phyloP scores from a whole-genome alignment of 2,329 filamentous ascomycete species.

The Scorias spongiosa region DNA sequence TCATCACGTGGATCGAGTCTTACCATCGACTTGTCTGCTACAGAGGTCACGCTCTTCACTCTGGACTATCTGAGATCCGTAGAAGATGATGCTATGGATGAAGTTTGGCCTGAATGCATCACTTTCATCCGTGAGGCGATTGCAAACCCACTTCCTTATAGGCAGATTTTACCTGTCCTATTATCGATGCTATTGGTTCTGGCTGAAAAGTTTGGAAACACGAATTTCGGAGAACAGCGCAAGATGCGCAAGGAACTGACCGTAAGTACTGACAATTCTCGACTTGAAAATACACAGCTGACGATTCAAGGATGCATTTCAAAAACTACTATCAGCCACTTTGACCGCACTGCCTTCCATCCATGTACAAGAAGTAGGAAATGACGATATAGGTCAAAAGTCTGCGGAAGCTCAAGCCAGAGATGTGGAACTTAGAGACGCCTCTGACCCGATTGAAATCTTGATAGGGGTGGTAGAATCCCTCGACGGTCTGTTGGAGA shows the following conservation, averaged over 20 bases:
- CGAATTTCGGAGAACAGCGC: slow-evolving; percentile 85
- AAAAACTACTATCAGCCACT: slow-evolving; percentile 76
- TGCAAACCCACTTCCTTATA: slow-evolving; percentile 84
- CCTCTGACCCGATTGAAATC: slow-evolving; percentile 57
- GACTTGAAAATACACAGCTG: slow-evolving; percentile 10
- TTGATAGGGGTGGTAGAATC: slow-evolving; percentile 65
- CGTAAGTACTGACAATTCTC: slow-evolving; percentile 36
- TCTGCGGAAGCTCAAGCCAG: slow-evolving; percentile 14
- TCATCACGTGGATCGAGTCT: slow-evolving; percentile 70
- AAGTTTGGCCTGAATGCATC: slow-evolving; percentile 93
- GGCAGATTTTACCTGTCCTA: slow-evolving; percentile 73
- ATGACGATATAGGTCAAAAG: not conserved
- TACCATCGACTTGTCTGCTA: slow-evolving; percentile 69
- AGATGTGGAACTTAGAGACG: slow-evolving; percentile 31
- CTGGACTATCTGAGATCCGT: slow-evolving; percentile 80
- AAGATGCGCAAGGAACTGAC: slow-evolving; percentile 84
- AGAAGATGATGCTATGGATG: slow-evolving; percentile 94
- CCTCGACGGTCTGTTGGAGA: slow-evolving; percentile 67
- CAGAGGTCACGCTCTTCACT: slow-evolving; percentile 73
- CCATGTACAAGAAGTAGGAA: slow-evolving; percentile 9
- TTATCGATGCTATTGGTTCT: slow-evolving; percentile 80
- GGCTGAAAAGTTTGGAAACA: slow-evolving; percentile 93
- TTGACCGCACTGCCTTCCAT: slow-evolving; percentile 49
- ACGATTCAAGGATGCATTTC: slow-evolving; percentile 60
- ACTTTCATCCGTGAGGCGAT: slow-evolving; percentile 80